Evolutionary conservation across 139 green algal species (phyloP).

Genomic region (Desmodesmus armatus): DNA sequence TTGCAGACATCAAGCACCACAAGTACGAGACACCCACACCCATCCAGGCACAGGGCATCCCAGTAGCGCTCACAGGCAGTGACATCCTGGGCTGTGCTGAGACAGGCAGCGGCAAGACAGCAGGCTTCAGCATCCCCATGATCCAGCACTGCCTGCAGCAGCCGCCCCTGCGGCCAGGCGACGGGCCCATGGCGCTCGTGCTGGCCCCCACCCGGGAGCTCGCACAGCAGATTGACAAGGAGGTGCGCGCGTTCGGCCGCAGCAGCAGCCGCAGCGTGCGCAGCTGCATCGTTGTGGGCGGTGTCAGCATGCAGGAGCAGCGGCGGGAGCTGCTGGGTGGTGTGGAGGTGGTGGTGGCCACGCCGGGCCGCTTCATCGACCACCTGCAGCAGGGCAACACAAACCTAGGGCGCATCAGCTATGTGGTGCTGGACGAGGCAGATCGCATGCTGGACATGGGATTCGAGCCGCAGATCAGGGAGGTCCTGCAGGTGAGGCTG

Average conservation of each 20-base stretch:
- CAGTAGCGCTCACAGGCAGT: slow-evolving; percentile 81
- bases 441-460: slow-evolving; percentile 98
- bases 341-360: slow-evolving; percentile 88
- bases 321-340: slow-evolving; percentile 80
- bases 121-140: slow-evolving; percentile 89
- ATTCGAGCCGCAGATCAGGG: slow-evolving; percentile 94
- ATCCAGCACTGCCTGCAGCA: slow-evolving; percentile 88
- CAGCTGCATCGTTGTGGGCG: slow-evolving; percentile 76
- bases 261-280: slow-evolving; percentile 69
- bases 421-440: slow-evolving; percentile 95
- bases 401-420: slow-evolving; percentile 79
- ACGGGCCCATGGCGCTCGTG: slow-evolving; percentile 96
- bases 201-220: slow-evolving; percentile 98
- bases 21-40: slow-evolving; percentile 91
- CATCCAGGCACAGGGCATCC: slow-evolving; percentile 91
- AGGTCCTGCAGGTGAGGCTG: slow-evolving; percentile 57
- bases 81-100: slow-evolving; percentile 94
- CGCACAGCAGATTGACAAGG: slow-evolving; percentile 99
- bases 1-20: slow-evolving; percentile 81
- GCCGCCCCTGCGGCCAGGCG: slow-evolving; percentile 67
- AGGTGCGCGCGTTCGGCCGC: slow-evolving; percentile 85
- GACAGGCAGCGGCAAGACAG: slow-evolving; percentile 93
- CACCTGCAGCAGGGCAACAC: slow-evolving; percentile 86
- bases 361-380: slow-evolving; percentile 90
- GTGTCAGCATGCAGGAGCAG: slow-evolving; percentile 82